These are phyloP conservation scores for Penicillium sp. DNA, from an alignment of 2,329 filamentous ascomycete genomes.

Conservation along the genomic window DNA sequence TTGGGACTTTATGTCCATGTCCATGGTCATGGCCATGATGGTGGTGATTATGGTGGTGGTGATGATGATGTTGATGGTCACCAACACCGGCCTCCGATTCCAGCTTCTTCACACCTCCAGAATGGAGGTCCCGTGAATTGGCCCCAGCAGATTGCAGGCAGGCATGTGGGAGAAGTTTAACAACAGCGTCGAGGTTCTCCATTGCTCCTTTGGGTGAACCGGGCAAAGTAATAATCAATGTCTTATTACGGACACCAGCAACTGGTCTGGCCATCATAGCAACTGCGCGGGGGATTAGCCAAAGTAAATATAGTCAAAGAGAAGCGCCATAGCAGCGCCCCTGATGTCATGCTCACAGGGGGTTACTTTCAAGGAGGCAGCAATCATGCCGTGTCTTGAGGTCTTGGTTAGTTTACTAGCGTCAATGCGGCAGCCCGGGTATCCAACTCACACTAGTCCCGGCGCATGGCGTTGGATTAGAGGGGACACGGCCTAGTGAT, in stretches of 20 bases:
- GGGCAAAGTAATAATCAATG: conserved; percentile 82
- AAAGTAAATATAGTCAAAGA: conserved; percentile 13
- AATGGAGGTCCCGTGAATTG: conserved; percentile 75
- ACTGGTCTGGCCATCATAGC: conserved; percentile 95
- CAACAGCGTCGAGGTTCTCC: conserved; percentile 84
- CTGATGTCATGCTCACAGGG: conserved; percentile 64
- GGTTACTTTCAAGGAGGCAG: conserved; percentile 78
- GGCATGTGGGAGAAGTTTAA: conserved; percentile 93
- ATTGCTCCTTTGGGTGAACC: conserved; percentile 93
- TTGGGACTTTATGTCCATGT: conserved; percentile 62
- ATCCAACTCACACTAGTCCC: conserved; percentile 66
- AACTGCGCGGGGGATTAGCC: conserved; percentile 55
- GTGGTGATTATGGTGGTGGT: conserved; percentile 46
- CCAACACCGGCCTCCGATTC: conserved; percentile 75
- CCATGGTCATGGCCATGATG: conserved; percentile 58
- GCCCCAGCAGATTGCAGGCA: conserved; percentile 82
- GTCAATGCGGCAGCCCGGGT: background rate
- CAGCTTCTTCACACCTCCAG: conserved; percentile 76
- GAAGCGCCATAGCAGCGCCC: conserved; percentile 1
- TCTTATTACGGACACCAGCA: conserved; percentile 77
- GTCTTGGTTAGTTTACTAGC: conserved; percentile 17
- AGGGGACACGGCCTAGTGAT: conserved; percentile 66
- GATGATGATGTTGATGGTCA: conserved; percentile 29
- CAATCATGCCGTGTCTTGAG: conserved; percentile 80
- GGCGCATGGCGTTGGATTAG: conserved; percentile 82